These are phyloP conservation scores for Begonia peltatifolia DNA, from an alignment of 306 rosid genomes.

Conservation along the genomic window DNA sequence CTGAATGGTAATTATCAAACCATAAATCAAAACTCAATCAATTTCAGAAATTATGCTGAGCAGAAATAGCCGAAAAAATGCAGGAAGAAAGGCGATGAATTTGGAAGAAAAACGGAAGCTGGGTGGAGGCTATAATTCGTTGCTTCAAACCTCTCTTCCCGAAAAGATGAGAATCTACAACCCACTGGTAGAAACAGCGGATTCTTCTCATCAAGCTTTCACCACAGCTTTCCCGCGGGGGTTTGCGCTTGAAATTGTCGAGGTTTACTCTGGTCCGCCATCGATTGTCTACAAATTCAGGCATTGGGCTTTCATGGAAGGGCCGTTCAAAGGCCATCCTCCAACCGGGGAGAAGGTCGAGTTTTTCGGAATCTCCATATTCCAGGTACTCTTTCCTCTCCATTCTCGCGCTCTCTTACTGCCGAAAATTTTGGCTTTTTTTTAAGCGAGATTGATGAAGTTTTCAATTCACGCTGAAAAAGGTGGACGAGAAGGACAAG, in stretches of 20 bases:
- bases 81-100: conserved; percentile 24
- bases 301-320: conserved; percentile 72
- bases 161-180: conserved; percentile 26
- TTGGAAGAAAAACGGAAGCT: conserved; percentile 30
- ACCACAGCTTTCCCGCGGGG: conserved; percentile 53
- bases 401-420: too few relatives aligned
- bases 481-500: conserved; percentile 40
- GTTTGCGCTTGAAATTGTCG: conserved; percentile 43
- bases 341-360: conserved; percentile 45
- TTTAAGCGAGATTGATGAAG: not conserved
- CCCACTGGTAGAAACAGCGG: conserved; percentile 30
- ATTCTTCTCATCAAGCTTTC: conserved; percentile 31
- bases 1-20: conserved; percentile 27
- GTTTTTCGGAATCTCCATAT: conserved; percentile 38
- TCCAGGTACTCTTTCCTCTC: conserved; percentile 16
- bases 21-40: too few relatives aligned
- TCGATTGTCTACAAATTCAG: conserved; percentile 46
- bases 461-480: not conserved
- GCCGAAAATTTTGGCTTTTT: not conserved
- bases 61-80: too few relatives aligned
- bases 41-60: too few relatives aligned
- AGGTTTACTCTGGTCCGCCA: conserved; percentile 46
- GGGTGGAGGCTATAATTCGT: conserved; percentile 50
- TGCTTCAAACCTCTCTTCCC: conserved; percentile 47
- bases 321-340: conserved; percentile 51